phyloP scores from a whole-genome alignment of 805 yeast genomes.

The Metschnikowia shivogae region DNA sequence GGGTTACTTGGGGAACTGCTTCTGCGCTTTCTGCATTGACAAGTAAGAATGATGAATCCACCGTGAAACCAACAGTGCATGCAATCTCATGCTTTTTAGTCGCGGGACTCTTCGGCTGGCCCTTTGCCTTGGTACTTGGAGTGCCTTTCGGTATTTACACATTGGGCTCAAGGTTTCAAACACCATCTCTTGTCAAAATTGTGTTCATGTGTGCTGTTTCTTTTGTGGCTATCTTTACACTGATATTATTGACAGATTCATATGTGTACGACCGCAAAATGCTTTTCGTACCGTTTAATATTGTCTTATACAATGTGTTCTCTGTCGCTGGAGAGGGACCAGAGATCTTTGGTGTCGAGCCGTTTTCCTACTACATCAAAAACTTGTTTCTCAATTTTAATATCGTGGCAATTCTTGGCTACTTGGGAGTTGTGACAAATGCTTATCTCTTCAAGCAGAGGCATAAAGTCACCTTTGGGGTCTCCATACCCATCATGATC shows the following conservation, averaged over 20 bases:
- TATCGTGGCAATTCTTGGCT: constrained; percentile 42
- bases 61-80: constrained; percentile 10
- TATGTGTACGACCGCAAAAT: constrained; percentile 51
- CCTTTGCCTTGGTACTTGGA: constrained; percentile 67
- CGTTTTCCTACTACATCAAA: constrained; percentile 62
- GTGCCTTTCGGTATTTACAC: constrained; percentile 52
- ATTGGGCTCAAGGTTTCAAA: constrained; percentile 11
- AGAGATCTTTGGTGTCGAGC: constrained; percentile 84
- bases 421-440: constrained; percentile 32
- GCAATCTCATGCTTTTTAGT: constrained; percentile 40
- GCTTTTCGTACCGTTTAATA: constrained; percentile 74
- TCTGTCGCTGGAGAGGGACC: constrained; percentile 77
- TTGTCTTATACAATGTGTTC: constrained; percentile 74
- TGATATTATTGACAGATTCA: constrained; percentile 50
- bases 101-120: constrained; percentile 92
- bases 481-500: constrained; percentile 45
- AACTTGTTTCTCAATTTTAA: constrained; percentile 77
- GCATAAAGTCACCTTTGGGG: constrained; percentile 10
- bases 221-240: constrained; percentile 19
- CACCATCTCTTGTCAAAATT: constrained; percentile 11
- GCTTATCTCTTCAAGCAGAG: constrained; percentile 13
- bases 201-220: constrained; percentile 7
- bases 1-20: constrained; percentile 43
- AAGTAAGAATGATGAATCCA: constrained; percentile 2
- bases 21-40: constrained; percentile 27